These are phyloP conservation scores for Lipomyces sp. DNA, from an alignment of 805 yeast genomes.

Conservation along the genomic window DNA sequence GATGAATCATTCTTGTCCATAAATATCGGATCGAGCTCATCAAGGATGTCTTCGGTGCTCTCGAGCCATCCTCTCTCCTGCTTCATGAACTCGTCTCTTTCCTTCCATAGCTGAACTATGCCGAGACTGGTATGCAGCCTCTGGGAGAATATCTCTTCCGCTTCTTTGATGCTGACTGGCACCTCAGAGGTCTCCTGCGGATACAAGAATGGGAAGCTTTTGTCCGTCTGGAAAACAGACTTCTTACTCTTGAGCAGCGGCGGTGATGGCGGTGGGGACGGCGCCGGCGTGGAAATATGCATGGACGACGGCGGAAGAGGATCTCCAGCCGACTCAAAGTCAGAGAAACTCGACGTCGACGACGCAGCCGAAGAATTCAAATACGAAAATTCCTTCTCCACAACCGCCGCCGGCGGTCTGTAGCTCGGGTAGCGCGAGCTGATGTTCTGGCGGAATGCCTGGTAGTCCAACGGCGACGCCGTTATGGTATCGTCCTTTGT, in stretches of 20 bases:
- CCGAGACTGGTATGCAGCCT: slow-evolving; percentile 65
- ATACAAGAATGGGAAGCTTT: slow-evolving; percentile 62
- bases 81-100: slow-evolving; percentile 64
- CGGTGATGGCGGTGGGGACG: slow-evolving; percentile 60
- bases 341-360: slow-evolving; percentile 46
- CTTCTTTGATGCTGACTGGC: slow-evolving; percentile 78
- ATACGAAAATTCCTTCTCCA: slow-evolving; percentile 45
- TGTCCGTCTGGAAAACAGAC: slow-evolving; percentile 57
- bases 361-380: slow-evolving; percentile 43
- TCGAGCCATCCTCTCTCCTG: slow-evolving; percentile 65
- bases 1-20: not conserved
- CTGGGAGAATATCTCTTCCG: slow-evolving; percentile 60
- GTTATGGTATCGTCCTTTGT: slow-evolving; percentile 35
- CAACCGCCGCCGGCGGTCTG: slow-evolving; percentile 43
- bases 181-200: slow-evolving; percentile 49
- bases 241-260: slow-evolving; percentile 30
- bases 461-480: slow-evolving; percentile 83
- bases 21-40: not conserved
- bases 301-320: slow-evolving; percentile 53
- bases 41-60: not conserved
- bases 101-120: slow-evolving; percentile 68
- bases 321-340: slow-evolving; percentile 42
- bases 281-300: slow-evolving; percentile 83
- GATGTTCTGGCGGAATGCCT: slow-evolving; percentile 72
- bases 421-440: slow-evolving; percentile 71